These are phyloP conservation scores for Chaetomiaceae sp. DNA, from an alignment of 2,329 filamentous ascomycete genomes.

Conservation along the genomic window DNA sequence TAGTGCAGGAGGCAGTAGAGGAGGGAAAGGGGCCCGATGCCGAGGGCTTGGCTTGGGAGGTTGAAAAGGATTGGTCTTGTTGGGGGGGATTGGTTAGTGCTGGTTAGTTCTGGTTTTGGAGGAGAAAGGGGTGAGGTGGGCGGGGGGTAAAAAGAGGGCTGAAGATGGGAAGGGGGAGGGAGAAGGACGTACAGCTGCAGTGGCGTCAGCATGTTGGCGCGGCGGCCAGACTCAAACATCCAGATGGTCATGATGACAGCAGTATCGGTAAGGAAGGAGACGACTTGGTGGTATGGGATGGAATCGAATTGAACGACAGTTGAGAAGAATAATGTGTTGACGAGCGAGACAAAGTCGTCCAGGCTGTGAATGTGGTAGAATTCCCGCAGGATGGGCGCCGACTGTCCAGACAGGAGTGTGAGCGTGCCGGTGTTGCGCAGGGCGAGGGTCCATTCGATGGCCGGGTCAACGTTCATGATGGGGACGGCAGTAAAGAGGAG, in stretches of 20 bases:
- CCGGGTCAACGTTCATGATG: slow-evolving; percentile 9
- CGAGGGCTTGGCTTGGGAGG: slow-evolving; percentile 15
- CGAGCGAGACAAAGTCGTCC: slow-evolving; percentile 13
- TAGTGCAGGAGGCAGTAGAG: slow-evolving; percentile 22
- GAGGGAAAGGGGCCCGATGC: slow-evolving; percentile 14
- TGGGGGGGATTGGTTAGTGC: too few relatives aligned
- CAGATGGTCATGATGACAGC: slow-evolving; percentile 16
- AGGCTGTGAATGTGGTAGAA: slow-evolving; percentile 15
- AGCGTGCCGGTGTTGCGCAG: slow-evolving; percentile 6
- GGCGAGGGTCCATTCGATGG: not conserved
- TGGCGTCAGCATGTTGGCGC: slow-evolving; percentile 16
- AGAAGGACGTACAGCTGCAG: slow-evolving; percentile 12
- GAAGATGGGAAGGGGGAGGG: not conserved
- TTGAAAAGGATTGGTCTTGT: slow-evolving; percentile 18
- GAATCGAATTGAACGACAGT: slow-evolving; percentile 12
- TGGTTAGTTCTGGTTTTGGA: too few relatives aligned
- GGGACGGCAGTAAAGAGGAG: slow-evolving; percentile 4
- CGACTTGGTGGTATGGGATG: slow-evolving; percentile 8
- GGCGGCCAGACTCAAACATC: slow-evolving; percentile 17
- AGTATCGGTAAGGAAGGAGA: slow-evolving; percentile 18
- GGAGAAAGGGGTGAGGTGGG: too few relatives aligned
- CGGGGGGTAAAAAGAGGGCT: not conserved
- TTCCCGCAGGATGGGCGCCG: slow-evolving; percentile 8
- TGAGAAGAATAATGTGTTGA: slow-evolving; percentile 20
- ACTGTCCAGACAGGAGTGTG: not conserved